Evolutionary conservation across 768 basidiomycete genomes (phyloP).

Genomic region (Tricholoma flavovirens): DNA sequence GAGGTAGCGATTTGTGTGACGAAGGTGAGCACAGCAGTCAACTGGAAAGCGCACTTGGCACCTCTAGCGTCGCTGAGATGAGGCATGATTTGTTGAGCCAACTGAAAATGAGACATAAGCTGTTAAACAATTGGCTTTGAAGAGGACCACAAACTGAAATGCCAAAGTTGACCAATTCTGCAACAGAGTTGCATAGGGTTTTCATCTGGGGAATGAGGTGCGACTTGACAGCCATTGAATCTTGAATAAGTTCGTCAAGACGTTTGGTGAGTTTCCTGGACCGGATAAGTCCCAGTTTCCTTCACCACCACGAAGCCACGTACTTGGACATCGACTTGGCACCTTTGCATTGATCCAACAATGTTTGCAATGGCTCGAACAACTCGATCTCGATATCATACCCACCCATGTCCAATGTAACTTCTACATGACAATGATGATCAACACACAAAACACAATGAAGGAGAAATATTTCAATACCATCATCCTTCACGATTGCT

Average conservation of each 20-base stretch:
- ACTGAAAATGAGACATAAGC: conserved; percentile 34
- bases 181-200: conserved; percentile 62
- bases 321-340: conserved; percentile 79
- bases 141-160: conserved; percentile 56
- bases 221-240: conserved; percentile 65
- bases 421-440: conserved; percentile 42
- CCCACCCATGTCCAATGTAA: conserved; percentile 66
- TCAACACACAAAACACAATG: neutral
- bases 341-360: conserved; percentile 77
- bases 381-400: conserved; percentile 71
- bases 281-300: neutral
- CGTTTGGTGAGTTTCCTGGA: conserved; percentile 82
- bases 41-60: conserved; percentile 72
- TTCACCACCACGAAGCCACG: conserved; percentile 16
- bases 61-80: conserved; percentile 79
- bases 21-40: conserved; percentile 63
- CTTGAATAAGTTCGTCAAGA: conserved; percentile 71
- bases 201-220: conserved; percentile 71
- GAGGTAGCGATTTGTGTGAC: conserved; percentile 69
- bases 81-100: conserved; percentile 85
- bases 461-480: conserved; percentile 29
- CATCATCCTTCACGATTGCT: conserved; percentile 70
- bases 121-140: neutral
- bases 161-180: conserved; percentile 85
- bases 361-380: conserved; percentile 73